A percentile compares a stretch with the other conserved stretches of the same genome.
These are phyloP conservation scores for Candida sp. DNA, from an alignment of 1,139 yeast species.

Conservation along the genomic window DNA sequence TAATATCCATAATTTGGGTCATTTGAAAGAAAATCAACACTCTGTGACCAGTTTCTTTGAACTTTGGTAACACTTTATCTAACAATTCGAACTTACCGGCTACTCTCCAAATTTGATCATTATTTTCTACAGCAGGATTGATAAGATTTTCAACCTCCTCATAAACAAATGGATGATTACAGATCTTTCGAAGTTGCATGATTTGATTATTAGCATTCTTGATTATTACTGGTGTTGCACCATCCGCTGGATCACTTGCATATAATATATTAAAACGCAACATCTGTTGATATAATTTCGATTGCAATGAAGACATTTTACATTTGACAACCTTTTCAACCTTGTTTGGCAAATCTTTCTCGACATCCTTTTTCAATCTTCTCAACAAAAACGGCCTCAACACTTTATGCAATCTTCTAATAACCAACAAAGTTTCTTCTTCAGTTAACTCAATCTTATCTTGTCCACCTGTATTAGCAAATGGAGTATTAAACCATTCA, in stretches of 20 bases:
- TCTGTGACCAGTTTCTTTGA: constrained; percentile 72
- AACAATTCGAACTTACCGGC: constrained; percentile 79
- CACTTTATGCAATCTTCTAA: constrained; percentile 94
- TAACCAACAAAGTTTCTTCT: constrained; percentile 92
- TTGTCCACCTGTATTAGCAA: constrained; percentile 79
- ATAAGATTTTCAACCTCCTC: constrained; percentile 89
- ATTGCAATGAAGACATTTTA: constrained; percentile 87
- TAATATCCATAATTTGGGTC: constrained; percentile 87
- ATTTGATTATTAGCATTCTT: constrained; percentile 89
- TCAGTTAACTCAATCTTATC: constrained; percentile 77
- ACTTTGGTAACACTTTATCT: constrained; percentile 71
- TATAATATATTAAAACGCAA: constrained; percentile 64
- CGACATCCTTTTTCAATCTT: constrained; percentile 96
- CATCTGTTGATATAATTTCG: constrained; percentile 76
- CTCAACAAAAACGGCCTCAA: constrained; percentile 91
- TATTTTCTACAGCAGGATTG: constrained; percentile 70
- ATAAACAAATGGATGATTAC: constrained; percentile 97
- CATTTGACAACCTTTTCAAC: constrained; percentile 95
- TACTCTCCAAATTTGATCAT: constrained; percentile 71
- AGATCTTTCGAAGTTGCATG: constrained; percentile 94
- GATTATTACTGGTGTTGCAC: constrained; percentile 51
- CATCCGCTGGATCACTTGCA: constrained; percentile 49
- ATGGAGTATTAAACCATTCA: constrained; percentile 86
- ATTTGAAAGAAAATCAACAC: constrained; percentile 82
- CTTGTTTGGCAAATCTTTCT: constrained; percentile 93